phyloP scores from a whole-genome alignment of 2,329 filamentous ascomycete species.

The Fonsecaea nubica region DNA sequence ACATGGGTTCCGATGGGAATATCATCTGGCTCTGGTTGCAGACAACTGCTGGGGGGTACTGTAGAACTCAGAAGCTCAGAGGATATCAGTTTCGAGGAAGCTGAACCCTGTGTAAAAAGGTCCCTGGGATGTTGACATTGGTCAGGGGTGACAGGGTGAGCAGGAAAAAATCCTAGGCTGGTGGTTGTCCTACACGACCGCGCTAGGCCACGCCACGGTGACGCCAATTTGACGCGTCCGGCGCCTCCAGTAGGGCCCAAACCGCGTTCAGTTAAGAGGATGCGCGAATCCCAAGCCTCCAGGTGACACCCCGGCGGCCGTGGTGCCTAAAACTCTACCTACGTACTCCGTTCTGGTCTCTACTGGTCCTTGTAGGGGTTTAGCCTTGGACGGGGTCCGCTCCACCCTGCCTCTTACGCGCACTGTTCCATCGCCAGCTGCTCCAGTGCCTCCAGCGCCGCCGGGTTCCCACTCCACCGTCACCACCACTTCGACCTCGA shows the following conservation, averaged over 20 bases:
- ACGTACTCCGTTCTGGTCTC: no score
- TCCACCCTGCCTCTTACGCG: constrained; percentile 2
- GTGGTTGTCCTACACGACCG: constrained; percentile 20
- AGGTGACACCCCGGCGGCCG: constrained; percentile 5
- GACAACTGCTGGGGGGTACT: constrained; percentile 19
- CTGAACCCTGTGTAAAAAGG: constrained; percentile 9
- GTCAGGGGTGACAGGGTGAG: background rate
- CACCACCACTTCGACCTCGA: constrained; percentile 1
- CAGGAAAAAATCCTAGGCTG: background rate
- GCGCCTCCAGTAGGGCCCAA: background rate
- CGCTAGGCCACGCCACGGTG: constrained; percentile 12
- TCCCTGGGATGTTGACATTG: constrained; percentile 18
- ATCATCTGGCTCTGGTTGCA: background rate
- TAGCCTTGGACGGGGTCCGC: background rate
- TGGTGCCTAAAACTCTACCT: background rate
- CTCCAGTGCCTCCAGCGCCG: background rate
- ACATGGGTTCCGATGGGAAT: background rate
- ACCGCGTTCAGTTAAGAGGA: background rate
- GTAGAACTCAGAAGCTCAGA: background rate
- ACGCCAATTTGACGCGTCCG: constrained; percentile 17
- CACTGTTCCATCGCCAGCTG: background rate
- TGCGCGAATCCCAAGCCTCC: background rate
- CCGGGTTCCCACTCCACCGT: background rate
- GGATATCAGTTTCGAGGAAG: constrained; percentile 1
- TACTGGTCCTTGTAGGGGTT: background rate